Evolutionary conservation across 2,329 filamentous ascomycete genomes (phyloP), one percentile per base, ranked within the genome.

Genomic region (Ophiostoma sp.): DNA sequence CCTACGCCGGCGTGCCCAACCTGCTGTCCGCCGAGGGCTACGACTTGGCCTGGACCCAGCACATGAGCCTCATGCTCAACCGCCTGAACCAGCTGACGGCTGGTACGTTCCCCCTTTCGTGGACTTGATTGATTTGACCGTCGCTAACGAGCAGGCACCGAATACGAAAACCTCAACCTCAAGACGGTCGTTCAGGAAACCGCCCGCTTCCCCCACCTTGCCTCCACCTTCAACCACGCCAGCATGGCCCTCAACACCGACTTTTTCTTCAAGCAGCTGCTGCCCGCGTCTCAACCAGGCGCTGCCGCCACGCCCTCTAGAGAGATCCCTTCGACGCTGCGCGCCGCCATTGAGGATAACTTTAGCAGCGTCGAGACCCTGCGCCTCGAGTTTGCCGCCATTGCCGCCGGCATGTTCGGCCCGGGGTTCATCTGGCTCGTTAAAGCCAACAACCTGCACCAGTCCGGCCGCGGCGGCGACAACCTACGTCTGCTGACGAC

Each of bases 381-480:
- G 74, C 90, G 90, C 80, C 87, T 87, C 78, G 93, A 96, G 81
- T 90, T 99, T 82, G 83, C 96, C 79, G 85, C 91, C 76, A 97
- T 92, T 55, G 95, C 95, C 74, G 87, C 89, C 77, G 88, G 90
- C 84, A 98, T 98, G 94, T 98, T 99, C 84, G 96, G 95, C 72
- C 95, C 95, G 0, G 96, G 96, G 76, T 98, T 97, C 84, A 92
- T 98, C 80, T 99, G 96, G 96, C 91, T 99, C 75, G 93, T 98
- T 79, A 89, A 89, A 78, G 74, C 75, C 50, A 73, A 74, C 59
- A 75, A 75, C 52, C 70, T 76, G 50, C 66, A 75, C 48, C 66
- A 74, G 72, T 52, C 74, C n/a, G 75, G 73, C 72, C 74, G 74
- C 70, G 74, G 72, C 70, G 73, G 75, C 66, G 77, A 75, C 70